A percentile compares a stretch with the other conserved stretches of the same genome.
Evolutionary conservation across 148 eudicot species (phyloP).

Genomic region (Rhododendron simsii): DNA sequence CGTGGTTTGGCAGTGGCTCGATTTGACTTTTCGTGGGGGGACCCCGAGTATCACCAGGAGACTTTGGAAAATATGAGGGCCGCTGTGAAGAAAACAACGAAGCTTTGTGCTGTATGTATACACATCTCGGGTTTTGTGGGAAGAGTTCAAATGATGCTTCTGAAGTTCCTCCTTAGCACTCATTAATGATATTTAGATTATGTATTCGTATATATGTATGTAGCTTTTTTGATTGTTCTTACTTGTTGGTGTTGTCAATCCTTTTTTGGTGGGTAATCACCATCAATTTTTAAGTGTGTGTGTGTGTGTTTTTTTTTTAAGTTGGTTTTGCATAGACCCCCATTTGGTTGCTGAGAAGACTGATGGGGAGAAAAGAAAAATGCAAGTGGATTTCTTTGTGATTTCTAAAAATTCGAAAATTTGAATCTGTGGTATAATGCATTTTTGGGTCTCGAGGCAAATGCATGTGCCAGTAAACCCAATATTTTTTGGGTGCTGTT

Average conservation of each 20-base stretch:
- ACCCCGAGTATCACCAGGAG: constrained; percentile 69
- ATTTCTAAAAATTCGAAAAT: background rate
- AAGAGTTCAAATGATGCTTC: background rate
- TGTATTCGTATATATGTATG: background rate
- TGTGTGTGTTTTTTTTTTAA: background rate
- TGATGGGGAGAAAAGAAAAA: background rate
- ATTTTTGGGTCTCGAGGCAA: background rate
- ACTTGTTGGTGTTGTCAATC: background rate
- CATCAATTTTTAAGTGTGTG: background rate
- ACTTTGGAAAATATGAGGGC: constrained; percentile 84
- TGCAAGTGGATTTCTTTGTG: background rate
- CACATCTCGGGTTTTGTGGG: background rate
- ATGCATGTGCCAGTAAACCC: background rate
- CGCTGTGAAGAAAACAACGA: constrained; percentile 78
- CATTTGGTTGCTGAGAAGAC: background rate
- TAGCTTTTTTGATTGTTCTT: background rate
- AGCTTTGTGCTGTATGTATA: constrained; percentile 88
- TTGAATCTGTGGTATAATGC: background rate
- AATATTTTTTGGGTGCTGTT: background rate
- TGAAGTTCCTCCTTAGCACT: background rate
- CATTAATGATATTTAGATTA: background rate
- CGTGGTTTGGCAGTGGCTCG: constrained; percentile 61
- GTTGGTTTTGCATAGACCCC: background rate
- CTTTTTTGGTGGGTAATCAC: background rate
- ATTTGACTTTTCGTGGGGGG: constrained; percentile 95